Base-by-base conservation (phyloP, 2,329 filamentous ascomycete genomes). In the Aspergillus niger region DNA sequence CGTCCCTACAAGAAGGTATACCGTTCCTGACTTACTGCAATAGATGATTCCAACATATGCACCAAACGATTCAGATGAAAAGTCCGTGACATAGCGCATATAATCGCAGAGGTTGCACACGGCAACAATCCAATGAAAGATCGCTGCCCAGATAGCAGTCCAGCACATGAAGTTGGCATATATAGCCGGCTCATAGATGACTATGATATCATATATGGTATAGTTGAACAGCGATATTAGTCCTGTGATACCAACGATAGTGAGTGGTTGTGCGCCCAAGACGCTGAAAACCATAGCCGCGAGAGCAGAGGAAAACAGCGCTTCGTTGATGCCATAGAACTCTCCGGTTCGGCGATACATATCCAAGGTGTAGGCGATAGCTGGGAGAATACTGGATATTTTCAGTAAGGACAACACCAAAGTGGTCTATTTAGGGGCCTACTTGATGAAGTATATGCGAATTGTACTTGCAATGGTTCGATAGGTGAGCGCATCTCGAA, bases 21-120 rank as follows among this genome's bases (percentile, higher is more conserved):
- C 13, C 13, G 4, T 13, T 5, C 13, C 11, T 5, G 28, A 70
- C 77, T 28, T 72, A 80, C 77, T 76, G 66, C 83, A 80, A 59
- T 85, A 85, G 50, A 85, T 84, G 55, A 85, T 84, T 10, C 81
- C 83, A 6, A 85, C 82, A 67, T 85, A 85, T 66, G 82, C 77
- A 50, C 81, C 82, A 59, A 85, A 85, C 0, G 79, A 76, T 60
- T 84, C 79, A 56, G 79, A 82, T 0, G 81, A 83, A 61, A 85
- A 85, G 59, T 85, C 82, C 2, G 83, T 86, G 30, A 86, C 82
- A 64, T 85, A 85, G 5, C 82, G 79, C 83, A 85, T 85, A 66
- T 85, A 85, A 66, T 86, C 82, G 67, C 82, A 84, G 41, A 77
- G 72, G 60, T 85, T 86, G 56, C 79, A 79, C 24, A 83, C 71